Conservation (phyloP, 192 early-diverging fungal species). For the Gigaspora rosea region DNA sequence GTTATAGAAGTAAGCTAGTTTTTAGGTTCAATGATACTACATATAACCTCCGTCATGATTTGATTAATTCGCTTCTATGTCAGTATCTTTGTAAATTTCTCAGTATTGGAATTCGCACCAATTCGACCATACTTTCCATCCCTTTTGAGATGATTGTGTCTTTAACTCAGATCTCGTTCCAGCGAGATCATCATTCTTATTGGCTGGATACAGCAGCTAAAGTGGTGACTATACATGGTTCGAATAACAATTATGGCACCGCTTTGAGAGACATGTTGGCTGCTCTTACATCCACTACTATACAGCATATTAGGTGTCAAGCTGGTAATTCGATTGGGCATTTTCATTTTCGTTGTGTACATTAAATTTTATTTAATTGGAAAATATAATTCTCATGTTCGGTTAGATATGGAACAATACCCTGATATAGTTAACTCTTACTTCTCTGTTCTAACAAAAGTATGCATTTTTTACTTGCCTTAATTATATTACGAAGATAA, state of each 20-base stretch:
- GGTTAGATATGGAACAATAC: slow-evolving; percentile 54
- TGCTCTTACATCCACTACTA: slow-evolving; percentile 27
- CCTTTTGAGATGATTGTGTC: slow-evolving; percentile 40
- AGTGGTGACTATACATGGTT: slow-evolving; percentile 54
- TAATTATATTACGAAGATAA: too few species aligned
- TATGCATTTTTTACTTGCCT: slow-evolving; percentile 3
- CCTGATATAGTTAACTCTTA: slow-evolving; percentile 55
- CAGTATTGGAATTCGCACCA: slow-evolving; percentile 50
- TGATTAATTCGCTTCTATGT: too few species aligned
- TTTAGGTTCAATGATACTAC: too few species aligned
- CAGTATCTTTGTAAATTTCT: slow-evolving; percentile 51
- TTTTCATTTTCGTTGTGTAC: too few species aligned
- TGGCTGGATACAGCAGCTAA: slow-evolving; percentile 54
- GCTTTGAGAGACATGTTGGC: slow-evolving; percentile 29
- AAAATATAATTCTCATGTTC: background rate
- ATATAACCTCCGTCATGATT: too few species aligned
- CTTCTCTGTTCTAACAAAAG: slow-evolving; percentile 52
- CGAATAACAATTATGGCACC: slow-evolving; percentile 36
- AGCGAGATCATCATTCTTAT: slow-evolving; percentile 37
- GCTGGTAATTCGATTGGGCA: slow-evolving; percentile 30
- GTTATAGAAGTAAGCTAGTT: slow-evolving; percentile 41
- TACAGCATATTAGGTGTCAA: slow-evolving; percentile 31
- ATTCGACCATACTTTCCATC: slow-evolving; percentile 46
- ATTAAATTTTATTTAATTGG: background rate
- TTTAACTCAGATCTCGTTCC: slow-evolving; percentile 46